phyloP scores from a whole-genome alignment of 2,329 filamentous ascomycete genomes.

The Epichloe sibirici region DNA sequence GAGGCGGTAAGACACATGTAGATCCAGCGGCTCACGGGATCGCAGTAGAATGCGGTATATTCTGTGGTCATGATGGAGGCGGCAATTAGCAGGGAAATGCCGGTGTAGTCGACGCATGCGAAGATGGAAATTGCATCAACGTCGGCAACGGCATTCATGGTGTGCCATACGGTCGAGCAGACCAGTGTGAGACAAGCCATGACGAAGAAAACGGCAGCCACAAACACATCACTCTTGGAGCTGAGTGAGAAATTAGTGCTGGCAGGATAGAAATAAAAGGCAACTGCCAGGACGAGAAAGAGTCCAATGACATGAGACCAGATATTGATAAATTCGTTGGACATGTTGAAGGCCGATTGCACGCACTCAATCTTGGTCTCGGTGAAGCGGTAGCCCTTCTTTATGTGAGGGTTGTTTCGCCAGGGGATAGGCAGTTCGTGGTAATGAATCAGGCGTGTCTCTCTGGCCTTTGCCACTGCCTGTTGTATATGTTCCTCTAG shows the following conservation, averaged over 20 bases:
- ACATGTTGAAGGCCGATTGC: constrained; percentile 68
- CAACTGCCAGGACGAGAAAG: constrained; percentile 74
- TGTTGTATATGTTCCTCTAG: constrained; percentile 75
- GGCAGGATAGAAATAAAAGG: constrained; percentile 91
- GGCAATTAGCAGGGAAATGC: constrained; percentile 87
- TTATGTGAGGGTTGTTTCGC: constrained; percentile 90
- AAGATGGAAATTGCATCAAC: constrained; percentile 85
- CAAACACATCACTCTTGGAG: constrained; percentile 77
- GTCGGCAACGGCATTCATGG: constrained; percentile 93
- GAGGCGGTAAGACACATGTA: constrained; percentile 76
- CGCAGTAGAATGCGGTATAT: constrained; percentile 98
- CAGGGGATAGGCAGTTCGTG: constrained; percentile 79
- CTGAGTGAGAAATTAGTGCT: constrained; percentile 77
- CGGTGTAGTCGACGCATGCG: constrained; percentile 96
- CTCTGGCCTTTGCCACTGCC: constrained; percentile 61
- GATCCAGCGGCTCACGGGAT: constrained; percentile 70
- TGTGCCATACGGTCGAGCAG: constrained; percentile 96
- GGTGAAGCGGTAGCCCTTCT: constrained; percentile 82
- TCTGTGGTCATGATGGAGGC: constrained; percentile 97
- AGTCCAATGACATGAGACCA: constrained; percentile 91
- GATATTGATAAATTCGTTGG: constrained; percentile 94
- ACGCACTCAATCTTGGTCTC: constrained; percentile 86
- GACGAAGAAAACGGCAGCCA: constrained; percentile 91
- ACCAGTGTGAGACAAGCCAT: constrained; percentile 89
- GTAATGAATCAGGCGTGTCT: constrained; percentile 76